Evolutionary conservation across 495 filamentous ascomycete species (phyloP), one percentile per base, ranked within the genome.

Genomic region (Chaetomium tenue): DNA sequence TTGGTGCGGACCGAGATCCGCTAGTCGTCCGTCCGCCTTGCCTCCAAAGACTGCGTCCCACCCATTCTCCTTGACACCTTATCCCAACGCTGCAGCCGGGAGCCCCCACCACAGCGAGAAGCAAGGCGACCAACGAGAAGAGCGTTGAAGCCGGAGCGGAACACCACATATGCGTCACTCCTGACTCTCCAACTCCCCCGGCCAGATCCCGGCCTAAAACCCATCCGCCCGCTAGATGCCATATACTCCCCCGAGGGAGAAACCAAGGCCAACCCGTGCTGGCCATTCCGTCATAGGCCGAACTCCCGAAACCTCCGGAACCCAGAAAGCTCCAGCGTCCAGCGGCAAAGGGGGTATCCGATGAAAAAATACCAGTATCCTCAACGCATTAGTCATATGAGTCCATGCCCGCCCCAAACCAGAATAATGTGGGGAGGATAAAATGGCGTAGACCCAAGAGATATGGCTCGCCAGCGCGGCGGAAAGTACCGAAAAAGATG

Each of bases 361-460:
- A 48, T 40, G 20, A 47, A 56, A 62, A 20, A 42, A 47, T 40
- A 65, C 54, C 63, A 58, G 28, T 62, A 64, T 66, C 53, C 63
- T 58, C 58, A 16, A 61, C 51, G 61, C 67, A 67, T 63, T 58
- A 68, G 63, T 28, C 71, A 66, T 51, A 70, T 68, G 65, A 63
- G 55, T 52, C 25, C 48, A 65, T 58, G 61, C 52, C 54, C 63
- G 30, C 47, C 51, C 70, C 54, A 8, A 26, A 42, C 68, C 55
- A 59, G 25, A 58, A 37, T 7, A 22, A 64, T 46, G 26, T 44
- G 54, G 44, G n/a, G 30, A 71, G 61, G 23, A 60, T 39, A 63
- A 67, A 63, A 66, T 20, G 60, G 59, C 44, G 44, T n/a, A 63
- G 22, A 70, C 56, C 40, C 28, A 58, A 46, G 42, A 42, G 54